Evolutionary conservation across 352 stramenopile genomes (phyloP), one percentile per base, ranked within the genome.

Genomic region (Phytophthora sojae): DNA sequence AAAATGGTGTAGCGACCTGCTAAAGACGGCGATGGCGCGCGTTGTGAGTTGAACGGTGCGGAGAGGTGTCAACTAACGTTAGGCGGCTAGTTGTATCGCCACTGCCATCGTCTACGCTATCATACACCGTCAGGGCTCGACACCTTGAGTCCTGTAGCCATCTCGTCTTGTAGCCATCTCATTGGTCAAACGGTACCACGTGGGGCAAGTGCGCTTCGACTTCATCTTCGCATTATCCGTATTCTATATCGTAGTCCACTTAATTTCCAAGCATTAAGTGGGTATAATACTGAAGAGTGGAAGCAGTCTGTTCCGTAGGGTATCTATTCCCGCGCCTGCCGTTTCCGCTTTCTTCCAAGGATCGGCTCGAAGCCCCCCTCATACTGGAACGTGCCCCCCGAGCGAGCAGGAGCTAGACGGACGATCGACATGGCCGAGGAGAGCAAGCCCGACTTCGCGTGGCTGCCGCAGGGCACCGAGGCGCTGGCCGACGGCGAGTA

Each of bases 401-500:
- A 55, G 30, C n/a, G 26, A 30, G 23, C 30, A 65, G 37, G 32
- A 45, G 61, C 19, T 9, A 21, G 21, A 73, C 64, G 45, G 65
- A 14, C 23, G 50, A 61, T 15, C 32, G 12, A n/a, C 2, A 91
- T 90, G 83, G 71, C 79, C 19, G 81, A 91, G 12, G 87, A 95
- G 75, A 85, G 73, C 61, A 93, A 90, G 71, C 71, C 79, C 14
- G 83, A 95, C 68, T 98, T 98, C 80, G 82, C 93, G 61, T 99
- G 97, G 97, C 86, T 99, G 67, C 97, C 96, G 4, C 80, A 92
- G 57, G 97, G 96, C 65, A 97, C 92, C 57, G 95, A 98, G 69
- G 77, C 97, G 64, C 90, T 99, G 39, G 98, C 98, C 4, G 98
- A 99, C 81, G 98, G 98, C 49, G 97, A 99, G 80, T 99, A 99